These are phyloP conservation scores for Fusarium buxicola DNA, from an alignment of 2,329 filamentous ascomycete species.

Conservation along the genomic window DNA sequence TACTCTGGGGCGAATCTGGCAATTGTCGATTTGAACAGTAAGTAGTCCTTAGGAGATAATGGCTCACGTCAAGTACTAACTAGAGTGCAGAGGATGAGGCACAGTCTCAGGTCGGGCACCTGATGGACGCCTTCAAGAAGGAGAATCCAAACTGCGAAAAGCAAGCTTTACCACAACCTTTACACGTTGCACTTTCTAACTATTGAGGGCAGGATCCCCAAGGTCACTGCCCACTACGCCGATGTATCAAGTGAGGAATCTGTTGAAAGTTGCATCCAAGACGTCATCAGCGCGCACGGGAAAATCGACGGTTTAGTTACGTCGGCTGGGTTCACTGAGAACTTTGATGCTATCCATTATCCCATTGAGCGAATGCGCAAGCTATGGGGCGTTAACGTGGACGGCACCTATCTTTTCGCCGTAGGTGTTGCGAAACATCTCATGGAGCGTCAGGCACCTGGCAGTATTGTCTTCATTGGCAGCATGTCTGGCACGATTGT, in stretches of 20 bases:
- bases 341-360: constrained; percentile 90
- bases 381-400: constrained; percentile 93
- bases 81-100: constrained; percentile 78
- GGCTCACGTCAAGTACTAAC: constrained; percentile 9
- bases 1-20: constrained; percentile 89
- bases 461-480: constrained; percentile 93
- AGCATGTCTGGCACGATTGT: constrained; percentile 95
- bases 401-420: constrained; percentile 90
- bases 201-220: constrained; percentile 68
- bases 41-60: constrained; percentile 46
- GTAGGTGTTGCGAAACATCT: constrained; percentile 86
- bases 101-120: constrained; percentile 75
- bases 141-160: constrained; percentile 80
- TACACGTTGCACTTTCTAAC: neutral
- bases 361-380: constrained; percentile 91
- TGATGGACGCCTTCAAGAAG: constrained; percentile 79
- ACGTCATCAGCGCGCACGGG: constrained; percentile 69
- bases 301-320: constrained; percentile 95
- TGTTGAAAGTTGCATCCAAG: constrained; percentile 77
- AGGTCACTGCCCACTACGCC: constrained; percentile 88
- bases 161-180: constrained; percentile 53
- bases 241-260: constrained; percentile 87
- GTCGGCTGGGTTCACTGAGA: constrained; percentile 94
- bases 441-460: constrained; percentile 80
- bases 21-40: constrained; percentile 93